phyloP scores from a whole-genome alignment of 345 rosid species.

The Dovyalis caffra region DNA sequence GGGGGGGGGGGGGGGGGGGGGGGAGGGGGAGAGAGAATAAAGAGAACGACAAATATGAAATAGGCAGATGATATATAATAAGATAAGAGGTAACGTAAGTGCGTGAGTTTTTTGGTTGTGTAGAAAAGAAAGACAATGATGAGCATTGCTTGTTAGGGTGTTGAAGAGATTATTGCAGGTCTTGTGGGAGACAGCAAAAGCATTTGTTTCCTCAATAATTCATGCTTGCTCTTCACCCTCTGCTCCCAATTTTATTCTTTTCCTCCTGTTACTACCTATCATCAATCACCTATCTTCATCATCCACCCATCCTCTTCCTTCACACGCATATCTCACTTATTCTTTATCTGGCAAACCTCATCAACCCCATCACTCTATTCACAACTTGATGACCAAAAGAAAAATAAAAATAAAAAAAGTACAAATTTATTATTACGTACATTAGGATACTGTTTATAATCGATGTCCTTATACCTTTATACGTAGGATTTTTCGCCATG shows the following conservation, averaged over 20 bases:
- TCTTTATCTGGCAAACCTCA: neutral
- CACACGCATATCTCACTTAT: neutral
- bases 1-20: too few species aligned
- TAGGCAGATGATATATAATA: neutral
- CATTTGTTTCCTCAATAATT: conserved; percentile 11
- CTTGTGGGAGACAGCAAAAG: conserved; percentile 22
- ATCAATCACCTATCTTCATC: neutral
- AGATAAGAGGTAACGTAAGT: neutral
- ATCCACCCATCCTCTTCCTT: neutral
- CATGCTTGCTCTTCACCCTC: neutral
- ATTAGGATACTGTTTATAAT: too few species aligned
- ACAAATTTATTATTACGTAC: neutral
- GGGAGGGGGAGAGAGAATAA: too few species aligned
- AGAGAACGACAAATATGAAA: too few species aligned
- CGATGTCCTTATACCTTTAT: too few species aligned
- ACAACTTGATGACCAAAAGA: neutral
- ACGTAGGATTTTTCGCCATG: too few species aligned
- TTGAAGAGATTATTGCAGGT: conserved; percentile 19
- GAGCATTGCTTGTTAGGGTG: conserved; percentile 1
- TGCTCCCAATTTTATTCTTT: neutral
- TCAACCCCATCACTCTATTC: neutral
- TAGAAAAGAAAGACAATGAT: neutral
- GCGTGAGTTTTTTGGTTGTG: neutral
- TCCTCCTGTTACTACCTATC: neutral
- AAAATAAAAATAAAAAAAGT: too few species aligned